phyloP scores from a whole-genome alignment of 225 moss, liverwort and hornwort genomes.

The Physcomitrium patens region DNA sequence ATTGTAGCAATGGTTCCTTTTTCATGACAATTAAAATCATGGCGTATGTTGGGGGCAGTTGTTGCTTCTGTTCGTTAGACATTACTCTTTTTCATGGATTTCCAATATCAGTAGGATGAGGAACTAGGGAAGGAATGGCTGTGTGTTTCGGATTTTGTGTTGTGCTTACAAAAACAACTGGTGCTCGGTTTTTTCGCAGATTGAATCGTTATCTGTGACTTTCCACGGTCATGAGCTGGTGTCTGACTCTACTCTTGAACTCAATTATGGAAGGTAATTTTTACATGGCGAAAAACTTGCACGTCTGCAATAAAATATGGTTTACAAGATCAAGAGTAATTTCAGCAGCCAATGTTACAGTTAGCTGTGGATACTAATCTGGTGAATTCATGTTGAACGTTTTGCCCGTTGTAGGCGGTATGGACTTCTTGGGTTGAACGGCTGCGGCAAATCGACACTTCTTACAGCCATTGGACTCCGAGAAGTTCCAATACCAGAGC shows the following conservation, averaged over 20 bases:
- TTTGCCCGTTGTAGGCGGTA: slow-evolving; percentile 56
- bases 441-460: slow-evolving; percentile 86
- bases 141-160: background rate
- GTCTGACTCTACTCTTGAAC: slow-evolving; percentile 80
- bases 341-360: background rate
- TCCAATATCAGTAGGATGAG: background rate
- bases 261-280: slow-evolving; percentile 81
- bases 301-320: background rate
- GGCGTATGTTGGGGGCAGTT: too few species aligned
- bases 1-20: too few species aligned
- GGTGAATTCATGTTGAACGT: background rate
- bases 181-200: slow-evolving; percentile 44
- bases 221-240: slow-evolving; percentile 89
- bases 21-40: too few species aligned
- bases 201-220: slow-evolving; percentile 81
- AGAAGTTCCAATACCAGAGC: slow-evolving; percentile 84
- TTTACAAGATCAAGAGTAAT: background rate
- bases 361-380: slow-evolving; percentile 11
- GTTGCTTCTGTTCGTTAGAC: background rate
- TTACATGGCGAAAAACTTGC: background rate
- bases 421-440: slow-evolving; percentile 78
- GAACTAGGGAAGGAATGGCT: background rate
- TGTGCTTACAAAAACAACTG: background rate
- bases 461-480: slow-evolving; percentile 76
- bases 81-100: background rate